Percentiles rank a stretch among this genome's conserved stretches.
phyloP scores from a whole-genome alignment of 805 yeast genomes.

The Candida arabinofermentans region DNA sequence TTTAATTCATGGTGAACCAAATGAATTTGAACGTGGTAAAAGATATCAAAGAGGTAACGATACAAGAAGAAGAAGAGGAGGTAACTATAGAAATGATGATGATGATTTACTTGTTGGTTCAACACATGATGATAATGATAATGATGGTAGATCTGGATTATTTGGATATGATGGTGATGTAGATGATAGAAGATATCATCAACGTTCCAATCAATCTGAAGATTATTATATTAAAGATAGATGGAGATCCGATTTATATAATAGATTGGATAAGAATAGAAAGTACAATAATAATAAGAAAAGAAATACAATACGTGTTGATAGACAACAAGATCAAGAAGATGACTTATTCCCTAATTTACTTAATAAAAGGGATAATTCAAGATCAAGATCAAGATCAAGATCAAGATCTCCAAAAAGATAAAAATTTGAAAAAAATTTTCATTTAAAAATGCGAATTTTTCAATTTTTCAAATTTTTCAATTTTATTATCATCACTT shows the following conservation, averaged over 20 bases:
- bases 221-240: slow-evolving; percentile 2
- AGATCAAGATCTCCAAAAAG: slow-evolving; percentile 19
- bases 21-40: slow-evolving; percentile 30
- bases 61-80: slow-evolving; percentile 15
- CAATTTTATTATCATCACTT: background rate
- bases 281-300: background rate
- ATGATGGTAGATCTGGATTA: slow-evolving; percentile 24
- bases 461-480: background rate
- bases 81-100: slow-evolving; percentile 7
- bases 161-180: slow-evolving; percentile 30
- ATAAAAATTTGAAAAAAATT: background rate
- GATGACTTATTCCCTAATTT: slow-evolving; percentile 37
- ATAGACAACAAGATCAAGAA: slow-evolving; percentile 18
- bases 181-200: slow-evolving; percentile 33
- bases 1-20: slow-evolving; percentile 69
- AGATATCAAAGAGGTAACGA: background rate
- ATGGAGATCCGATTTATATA: slow-evolving; percentile 9
- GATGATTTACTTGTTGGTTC: slow-evolving; percentile 28
- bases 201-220: no score
- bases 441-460: background rate
- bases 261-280: background rate
- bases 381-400: slow-evolving; percentile 27
- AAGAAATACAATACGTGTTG: slow-evolving; percentile 2
- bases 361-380: slow-evolving; percentile 21
- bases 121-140: background rate